Evolutionary conservation across 2,329 filamentous ascomycete species (phyloP), one percentile per base, ranked within the genome.

Genomic region (Rhynchosporium agropyri): DNA sequence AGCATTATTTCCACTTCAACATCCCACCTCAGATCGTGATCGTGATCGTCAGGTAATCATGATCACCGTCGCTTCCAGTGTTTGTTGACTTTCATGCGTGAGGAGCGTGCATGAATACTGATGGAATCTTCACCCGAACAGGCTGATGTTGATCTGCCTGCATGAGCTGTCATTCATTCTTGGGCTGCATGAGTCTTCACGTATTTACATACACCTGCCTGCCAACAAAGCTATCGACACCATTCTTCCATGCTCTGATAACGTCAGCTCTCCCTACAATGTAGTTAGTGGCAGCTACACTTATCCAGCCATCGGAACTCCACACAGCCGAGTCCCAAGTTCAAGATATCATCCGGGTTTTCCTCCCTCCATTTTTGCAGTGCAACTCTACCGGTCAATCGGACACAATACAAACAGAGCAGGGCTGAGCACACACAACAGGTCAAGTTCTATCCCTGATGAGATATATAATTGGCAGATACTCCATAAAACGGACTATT

Each of bases 1-100:
- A 56, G 38, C 53, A 56, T 7, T 56, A 20, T 20, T 20, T 45
- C n/a, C 10, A 53, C 49, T 33, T 51, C 50, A 53, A 53, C 49
- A n/a, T 15, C 42, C 42, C 10, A 42, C 10, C 40, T 12, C 40
- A 9, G 40, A 42, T 43, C 13, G 2, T 12, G 15, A 6, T n/a
- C 42, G 20, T 20, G 20, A n/a, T n/a, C n/a, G n/a, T n/a, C n/a
- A n/a, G 20, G 20, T 20, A 20, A 20, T 20, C 20, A 20, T 20
- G 20, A 20, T 20, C 20, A 20, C 20, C 20, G 20, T 20, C 20
- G 20, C 20, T 20, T 20, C 20, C 1, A 20, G 20, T 20, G 20
- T 20, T 20, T 20, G 20, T 20, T 20, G 20, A 20, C 20, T 1
- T 20, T 20, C 20, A 20, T 20, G 20, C 20, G 20, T 20, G 20